Conservation (phyloP, 176 grass and related monocot species). For the Bolboschoenus planiculmis region DNA sequence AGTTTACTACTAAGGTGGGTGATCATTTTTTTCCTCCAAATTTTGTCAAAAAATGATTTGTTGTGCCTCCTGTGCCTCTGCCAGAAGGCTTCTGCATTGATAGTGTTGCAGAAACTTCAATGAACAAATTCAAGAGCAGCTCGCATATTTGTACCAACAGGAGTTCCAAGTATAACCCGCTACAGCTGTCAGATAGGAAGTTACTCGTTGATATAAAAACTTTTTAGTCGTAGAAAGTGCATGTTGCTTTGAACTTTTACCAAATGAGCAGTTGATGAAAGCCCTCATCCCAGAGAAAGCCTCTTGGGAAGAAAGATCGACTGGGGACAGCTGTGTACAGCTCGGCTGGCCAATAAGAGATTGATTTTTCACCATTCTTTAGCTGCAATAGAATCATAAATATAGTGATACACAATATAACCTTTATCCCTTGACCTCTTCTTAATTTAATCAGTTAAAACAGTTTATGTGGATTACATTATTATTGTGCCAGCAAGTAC, state of each 20-base stretch:
- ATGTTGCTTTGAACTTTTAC: constrained; percentile 35
- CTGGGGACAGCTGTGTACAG: constrained; percentile 96
- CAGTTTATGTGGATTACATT: not conserved
- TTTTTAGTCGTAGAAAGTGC: not conserved
- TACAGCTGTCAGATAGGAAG: not conserved
- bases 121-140: not conserved
- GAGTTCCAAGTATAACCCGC: not conserved
- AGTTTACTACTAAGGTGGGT: not conserved
- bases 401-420: not conserved
- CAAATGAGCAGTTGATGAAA: constrained; percentile 91
- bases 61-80: too few relatives aligned
- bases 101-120: constrained; percentile 10
- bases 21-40: not conserved
- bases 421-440: not conserved
- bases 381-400: constrained; percentile 49
- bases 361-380: constrained; percentile 83
- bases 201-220: not conserved
- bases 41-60: not conserved
- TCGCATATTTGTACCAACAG: not conserved
- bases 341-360: constrained; percentile 81
- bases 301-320: constrained; percentile 90
- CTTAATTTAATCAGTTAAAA: not conserved
- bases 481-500: not conserved
- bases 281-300: constrained; percentile 96
- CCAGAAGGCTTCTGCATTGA: not conserved